These are phyloP conservation scores for Lentinula sp. DNA, from an alignment of 768 basidiomycete genomes.

Conservation along the genomic window DNA sequence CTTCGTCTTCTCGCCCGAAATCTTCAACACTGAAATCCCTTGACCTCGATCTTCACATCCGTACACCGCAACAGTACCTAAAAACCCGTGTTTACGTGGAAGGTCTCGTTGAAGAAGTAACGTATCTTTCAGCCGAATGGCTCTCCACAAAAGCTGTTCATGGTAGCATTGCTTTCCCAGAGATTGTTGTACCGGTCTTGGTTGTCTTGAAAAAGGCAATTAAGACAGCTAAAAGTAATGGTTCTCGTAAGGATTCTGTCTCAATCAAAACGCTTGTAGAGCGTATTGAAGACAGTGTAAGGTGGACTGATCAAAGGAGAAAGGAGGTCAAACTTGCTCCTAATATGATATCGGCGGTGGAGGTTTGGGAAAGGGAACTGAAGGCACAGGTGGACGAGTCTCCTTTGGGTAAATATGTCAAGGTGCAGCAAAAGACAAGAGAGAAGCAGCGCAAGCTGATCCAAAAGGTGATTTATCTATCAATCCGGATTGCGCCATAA, in stretches of 20 bases:
- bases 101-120: conserved; percentile 74
- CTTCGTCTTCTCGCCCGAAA: conserved; percentile 65
- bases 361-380: conserved; percentile 63
- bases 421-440: conserved; percentile 74
- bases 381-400: conserved; percentile 56
- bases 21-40: conserved; percentile 82
- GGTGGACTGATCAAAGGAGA: conserved; percentile 71
- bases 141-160: conserved; percentile 65
- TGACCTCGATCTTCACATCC: conserved; percentile 83
- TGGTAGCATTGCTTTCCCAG: conserved; percentile 90
- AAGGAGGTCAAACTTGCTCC: conserved; percentile 73
- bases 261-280: conserved; percentile 76
- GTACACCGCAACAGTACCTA: conserved; percentile 82
- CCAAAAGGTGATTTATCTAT: conserved; percentile 53
- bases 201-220: conserved; percentile 67
- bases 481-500: not conserved
- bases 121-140: conserved; percentile 79
- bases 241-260: conserved; percentile 50
- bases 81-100: conserved; percentile 85
- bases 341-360: conserved; percentile 59
- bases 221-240: conserved; percentile 49
- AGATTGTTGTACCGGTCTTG: conserved; percentile 76
- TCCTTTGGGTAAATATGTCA: conserved; percentile 78
- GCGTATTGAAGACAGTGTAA: conserved; percentile 77
- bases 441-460: conserved; percentile 65